Conservation (phyloP, 306 rosid species). For the Vigna unguiculata region DNA sequence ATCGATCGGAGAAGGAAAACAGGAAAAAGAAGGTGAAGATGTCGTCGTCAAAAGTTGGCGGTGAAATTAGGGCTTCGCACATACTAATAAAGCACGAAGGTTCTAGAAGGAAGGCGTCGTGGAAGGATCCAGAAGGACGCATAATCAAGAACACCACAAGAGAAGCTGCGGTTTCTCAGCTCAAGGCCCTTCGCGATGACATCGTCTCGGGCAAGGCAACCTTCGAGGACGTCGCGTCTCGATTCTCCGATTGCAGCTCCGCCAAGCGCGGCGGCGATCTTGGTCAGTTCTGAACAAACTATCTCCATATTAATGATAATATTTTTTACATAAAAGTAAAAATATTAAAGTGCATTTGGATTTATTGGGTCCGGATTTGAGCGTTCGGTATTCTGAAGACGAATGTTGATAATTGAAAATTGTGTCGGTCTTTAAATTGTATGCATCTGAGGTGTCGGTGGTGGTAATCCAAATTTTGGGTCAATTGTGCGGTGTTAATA, state of each 20-base stretch:
- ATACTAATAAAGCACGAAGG: slow-evolving; percentile 93
- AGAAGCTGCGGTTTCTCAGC: slow-evolving; percentile 78
- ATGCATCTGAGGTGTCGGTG: background rate
- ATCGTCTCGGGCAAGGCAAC: slow-evolving; percentile 77
- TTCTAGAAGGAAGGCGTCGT: slow-evolving; percentile 87
- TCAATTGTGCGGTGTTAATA: too few species aligned
- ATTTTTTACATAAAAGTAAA: too few species aligned
- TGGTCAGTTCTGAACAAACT: slow-evolving; percentile 61
- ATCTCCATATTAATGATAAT: background rate
- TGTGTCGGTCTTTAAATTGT: background rate
- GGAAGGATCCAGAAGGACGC: slow-evolving; percentile 97
- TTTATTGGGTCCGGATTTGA: background rate
- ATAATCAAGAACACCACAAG: slow-evolving; percentile 75
- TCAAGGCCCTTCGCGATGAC: slow-evolving; percentile 69
- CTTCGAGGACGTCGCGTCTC: slow-evolving; percentile 79
- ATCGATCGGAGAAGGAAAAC: slow-evolving; percentile 57
- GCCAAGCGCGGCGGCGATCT: slow-evolving; percentile 99
- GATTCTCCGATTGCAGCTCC: slow-evolving; percentile 91
- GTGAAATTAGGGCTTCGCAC: slow-evolving; percentile 94
- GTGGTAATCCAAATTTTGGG: slow-evolving; percentile 12
- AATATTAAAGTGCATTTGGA: background rate
- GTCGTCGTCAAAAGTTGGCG: slow-evolving; percentile 57
- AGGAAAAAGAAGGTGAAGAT: slow-evolving; percentile 59
- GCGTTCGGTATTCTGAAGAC: background rate
- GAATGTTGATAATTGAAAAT: background rate